Evolutionary conservation across 164 flowering plant species (phyloP).

Genomic region (Taxillus chinensis): DNA sequence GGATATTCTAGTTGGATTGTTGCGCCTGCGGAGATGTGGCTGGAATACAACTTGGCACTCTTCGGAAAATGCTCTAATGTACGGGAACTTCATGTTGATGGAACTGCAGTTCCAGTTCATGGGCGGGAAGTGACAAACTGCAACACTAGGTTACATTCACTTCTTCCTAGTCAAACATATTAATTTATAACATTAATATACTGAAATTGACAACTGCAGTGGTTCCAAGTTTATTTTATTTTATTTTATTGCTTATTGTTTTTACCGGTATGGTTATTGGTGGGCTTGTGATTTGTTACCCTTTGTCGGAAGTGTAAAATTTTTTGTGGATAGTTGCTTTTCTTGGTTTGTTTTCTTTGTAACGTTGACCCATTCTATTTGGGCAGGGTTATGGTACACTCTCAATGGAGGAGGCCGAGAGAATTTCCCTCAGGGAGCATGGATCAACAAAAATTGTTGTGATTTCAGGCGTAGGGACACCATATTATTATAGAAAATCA

Average conservation of each 20-base stretch:
- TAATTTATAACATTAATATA: background rate
- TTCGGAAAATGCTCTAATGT: conserved; percentile 87
- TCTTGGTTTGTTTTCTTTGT: too few relatives aligned
- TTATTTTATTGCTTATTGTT: too few relatives aligned
- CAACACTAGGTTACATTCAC: conserved; percentile 69
- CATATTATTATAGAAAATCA: conserved; percentile 88
- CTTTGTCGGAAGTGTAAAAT: too few relatives aligned
- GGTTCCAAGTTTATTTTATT: too few relatives aligned
- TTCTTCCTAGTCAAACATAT: background rate
- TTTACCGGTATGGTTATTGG: too few relatives aligned
- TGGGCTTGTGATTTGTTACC: too few relatives aligned
- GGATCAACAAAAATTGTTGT: conserved; percentile 81
- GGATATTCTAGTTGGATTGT: conserved; percentile 94
- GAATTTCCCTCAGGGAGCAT: conserved; percentile 70
- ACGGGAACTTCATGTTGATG: conserved; percentile 97
- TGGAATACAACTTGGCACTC: conserved; percentile 78
- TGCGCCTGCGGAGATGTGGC: conserved; percentile 92
- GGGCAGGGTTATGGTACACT: conserved; percentile 96
- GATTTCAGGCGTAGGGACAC: conserved; percentile 92
- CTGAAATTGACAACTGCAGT: too few relatives aligned
- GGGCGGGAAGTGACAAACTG: conserved; percentile 88
- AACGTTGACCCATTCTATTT: too few relatives aligned
- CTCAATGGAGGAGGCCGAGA: conserved; percentile 93
- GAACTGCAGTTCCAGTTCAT: conserved; percentile 98
- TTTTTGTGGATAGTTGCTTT: too few relatives aligned